Conservation (phyloP, 495 filamentous ascomycete species). For the Hypoxylon cercidicola region DNA sequence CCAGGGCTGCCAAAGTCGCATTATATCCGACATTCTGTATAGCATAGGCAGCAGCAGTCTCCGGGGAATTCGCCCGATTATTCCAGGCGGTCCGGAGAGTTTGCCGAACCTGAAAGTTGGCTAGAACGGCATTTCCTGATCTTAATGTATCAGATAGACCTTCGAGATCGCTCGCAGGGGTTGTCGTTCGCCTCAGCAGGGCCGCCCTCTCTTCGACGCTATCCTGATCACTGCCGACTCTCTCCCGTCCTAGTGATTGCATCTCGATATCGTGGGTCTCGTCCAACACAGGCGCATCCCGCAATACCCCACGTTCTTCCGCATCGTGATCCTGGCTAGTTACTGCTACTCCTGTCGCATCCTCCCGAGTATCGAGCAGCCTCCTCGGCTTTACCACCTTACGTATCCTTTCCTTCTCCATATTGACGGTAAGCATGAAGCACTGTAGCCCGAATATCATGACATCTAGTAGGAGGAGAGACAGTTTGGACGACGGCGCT, state of each 20-base stretch:
- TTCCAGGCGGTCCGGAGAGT: slow-evolving; percentile 70
- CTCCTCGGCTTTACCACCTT: slow-evolving; percentile 51
- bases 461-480: slow-evolving; percentile 72
- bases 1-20: slow-evolving; percentile 57
- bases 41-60: slow-evolving; percentile 60
- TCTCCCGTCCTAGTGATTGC: slow-evolving; percentile 48
- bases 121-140: slow-evolving; percentile 75
- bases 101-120: slow-evolving; percentile 74
- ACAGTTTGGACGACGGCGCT: slow-evolving; percentile 72
- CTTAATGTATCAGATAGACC: slow-evolving; percentile 68
- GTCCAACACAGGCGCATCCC: slow-evolving; percentile 55
- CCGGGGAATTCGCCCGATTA: slow-evolving; percentile 57
- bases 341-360: slow-evolving; percentile 32
- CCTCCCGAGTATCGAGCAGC: slow-evolving; percentile 22
- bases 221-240: slow-evolving; percentile 42
- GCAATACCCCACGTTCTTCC: slow-evolving; percentile 80
- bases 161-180: slow-evolving; percentile 46
- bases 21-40: slow-evolving; percentile 62
- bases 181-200: slow-evolving; percentile 54
- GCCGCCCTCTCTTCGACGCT: slow-evolving; percentile 58
- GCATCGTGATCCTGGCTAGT: slow-evolving; percentile 76
- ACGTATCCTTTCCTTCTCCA: slow-evolving; percentile 71
- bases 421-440: slow-evolving; percentile 76
- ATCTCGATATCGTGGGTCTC: slow-evolving; percentile 62
- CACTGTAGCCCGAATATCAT: slow-evolving; percentile 74